Evolutionary conservation across 2,329 filamentous ascomycete species (phyloP).

Genomic region (Coniella vitis): DNA sequence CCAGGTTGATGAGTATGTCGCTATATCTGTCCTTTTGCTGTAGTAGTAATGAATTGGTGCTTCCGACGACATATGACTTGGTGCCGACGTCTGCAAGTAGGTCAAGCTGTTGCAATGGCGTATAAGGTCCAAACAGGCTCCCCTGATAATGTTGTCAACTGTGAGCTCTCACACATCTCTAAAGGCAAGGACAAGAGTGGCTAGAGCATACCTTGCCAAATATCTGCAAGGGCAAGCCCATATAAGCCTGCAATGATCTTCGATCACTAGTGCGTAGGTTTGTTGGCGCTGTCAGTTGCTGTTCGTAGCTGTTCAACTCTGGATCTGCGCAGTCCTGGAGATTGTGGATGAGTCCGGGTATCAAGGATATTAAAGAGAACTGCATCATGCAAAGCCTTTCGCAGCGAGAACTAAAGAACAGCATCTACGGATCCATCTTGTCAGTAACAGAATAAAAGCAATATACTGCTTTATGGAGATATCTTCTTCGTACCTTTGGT

Average conservation of each 20-base stretch:
- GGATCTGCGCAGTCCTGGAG: constrained; percentile 95
- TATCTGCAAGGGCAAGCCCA: constrained; percentile 89
- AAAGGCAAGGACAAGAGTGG: constrained; percentile 8
- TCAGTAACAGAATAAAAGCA: not conserved
- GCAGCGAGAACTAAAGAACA: constrained; percentile 96
- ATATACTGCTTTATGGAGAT: too few species aligned
- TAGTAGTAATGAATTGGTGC: constrained; percentile 87
- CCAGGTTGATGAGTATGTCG: constrained; percentile 92
- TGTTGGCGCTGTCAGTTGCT: constrained; percentile 67
- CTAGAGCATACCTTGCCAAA: constrained; percentile 74
- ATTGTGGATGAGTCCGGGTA: constrained; percentile 83
- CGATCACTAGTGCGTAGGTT: constrained; percentile 89
- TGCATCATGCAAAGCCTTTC: constrained; percentile 97
- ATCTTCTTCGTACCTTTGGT: constrained; percentile 62
- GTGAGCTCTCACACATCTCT: not conserved
- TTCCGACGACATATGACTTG: constrained; percentile 95
- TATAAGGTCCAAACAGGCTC: constrained; percentile 93
- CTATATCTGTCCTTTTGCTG: constrained; percentile 95
- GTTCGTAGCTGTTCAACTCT: constrained; percentile 78
- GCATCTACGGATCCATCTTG: constrained; percentile 61
- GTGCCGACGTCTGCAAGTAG: constrained; percentile 88
- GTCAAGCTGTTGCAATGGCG: constrained; percentile 90
- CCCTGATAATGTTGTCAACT: constrained; percentile 46
- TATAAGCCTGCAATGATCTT: constrained; percentile 81
- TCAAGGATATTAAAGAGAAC: constrained; percentile 90